Conservation (phyloP, 2,329 filamentous ascomycete species). For the Hypoxylon rubiginosum region DNA sequence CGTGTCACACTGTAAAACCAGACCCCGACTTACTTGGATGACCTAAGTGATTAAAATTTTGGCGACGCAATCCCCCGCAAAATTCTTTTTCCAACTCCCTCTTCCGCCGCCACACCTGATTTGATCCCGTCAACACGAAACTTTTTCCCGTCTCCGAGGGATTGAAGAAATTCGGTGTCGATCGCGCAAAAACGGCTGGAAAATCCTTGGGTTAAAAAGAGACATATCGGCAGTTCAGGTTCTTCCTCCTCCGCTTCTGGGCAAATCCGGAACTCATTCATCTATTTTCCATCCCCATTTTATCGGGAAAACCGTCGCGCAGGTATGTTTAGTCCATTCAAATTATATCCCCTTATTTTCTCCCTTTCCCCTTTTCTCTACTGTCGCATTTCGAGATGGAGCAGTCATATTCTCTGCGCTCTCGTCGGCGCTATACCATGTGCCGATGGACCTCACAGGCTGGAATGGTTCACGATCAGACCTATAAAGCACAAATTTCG, state of each 20-base stretch:
- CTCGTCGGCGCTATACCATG: conserved; percentile 20
- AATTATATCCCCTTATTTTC: background rate
- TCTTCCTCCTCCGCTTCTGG: conserved; percentile 50
- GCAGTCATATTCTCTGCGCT: conserved; percentile 16
- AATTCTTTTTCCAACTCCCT: conserved; percentile 52
- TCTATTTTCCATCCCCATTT: conserved; percentile 51
- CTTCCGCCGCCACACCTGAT: conserved; percentile 41
- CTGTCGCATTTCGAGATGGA: conserved; percentile 35
- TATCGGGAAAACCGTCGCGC: conserved; percentile 35
- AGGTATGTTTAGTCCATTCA: conserved; percentile 33
- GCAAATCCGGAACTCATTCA: conserved; percentile 44
- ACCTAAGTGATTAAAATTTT: background rate
- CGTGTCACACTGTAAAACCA: background rate
- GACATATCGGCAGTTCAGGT: conserved; percentile 45
- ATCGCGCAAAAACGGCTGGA: background rate
- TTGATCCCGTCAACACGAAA: conserved; percentile 43
- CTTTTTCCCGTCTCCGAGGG: conserved; percentile 46
- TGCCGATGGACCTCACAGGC: conserved; percentile 22
- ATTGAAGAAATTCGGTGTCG: background rate
- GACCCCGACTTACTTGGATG: too few species aligned
- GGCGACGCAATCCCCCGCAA: conserved; percentile 37
- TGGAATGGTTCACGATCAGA: conserved; percentile 23
- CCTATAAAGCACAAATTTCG: conserved; percentile 11
- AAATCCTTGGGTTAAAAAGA: conserved; percentile 30
- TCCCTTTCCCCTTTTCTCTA: background rate